Conservation (phyloP, 768 basidiomycete genomes). For the Mycena maculata region DNA sequence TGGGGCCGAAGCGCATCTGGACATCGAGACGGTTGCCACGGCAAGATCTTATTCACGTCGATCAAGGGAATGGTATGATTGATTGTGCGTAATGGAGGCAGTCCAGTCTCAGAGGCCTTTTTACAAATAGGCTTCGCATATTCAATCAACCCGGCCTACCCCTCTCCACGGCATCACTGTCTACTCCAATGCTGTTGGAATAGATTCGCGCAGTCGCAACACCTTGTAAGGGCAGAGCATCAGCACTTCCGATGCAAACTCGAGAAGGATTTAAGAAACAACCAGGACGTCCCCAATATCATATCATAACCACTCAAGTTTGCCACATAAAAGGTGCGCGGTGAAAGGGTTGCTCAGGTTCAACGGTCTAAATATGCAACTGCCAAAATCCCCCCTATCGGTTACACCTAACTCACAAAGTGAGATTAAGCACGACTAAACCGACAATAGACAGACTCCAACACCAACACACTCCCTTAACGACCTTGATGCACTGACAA, state of each 20-base stretch:
- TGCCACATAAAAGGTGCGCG: conserved; percentile 37
- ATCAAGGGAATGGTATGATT: conserved; percentile 43
- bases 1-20: conserved; percentile 27
- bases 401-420: no score
- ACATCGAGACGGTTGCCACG: conserved; percentile 39
- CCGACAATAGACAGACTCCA: no score
- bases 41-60: conserved; percentile 37
- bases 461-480: no score
- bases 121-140: conserved; percentile 35
- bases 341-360: no score
- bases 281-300: conserved; percentile 40
- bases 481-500: no score
- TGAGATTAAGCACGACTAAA: no score
- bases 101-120: conserved; percentile 32
- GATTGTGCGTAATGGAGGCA: conserved; percentile 41
- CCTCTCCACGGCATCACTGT: background rate
- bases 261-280: no score
- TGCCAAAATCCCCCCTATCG: no score
- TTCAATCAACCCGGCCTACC: background rate
- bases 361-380: no score
- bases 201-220: background rate
- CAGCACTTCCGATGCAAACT: no score
- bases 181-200: background rate
- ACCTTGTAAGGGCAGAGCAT: no score
- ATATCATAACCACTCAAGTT: conserved; percentile 44